phyloP scores from a whole-genome alignment of 2,329 filamentous ascomycete genomes.

The Colletotrichum sublineola region DNA sequence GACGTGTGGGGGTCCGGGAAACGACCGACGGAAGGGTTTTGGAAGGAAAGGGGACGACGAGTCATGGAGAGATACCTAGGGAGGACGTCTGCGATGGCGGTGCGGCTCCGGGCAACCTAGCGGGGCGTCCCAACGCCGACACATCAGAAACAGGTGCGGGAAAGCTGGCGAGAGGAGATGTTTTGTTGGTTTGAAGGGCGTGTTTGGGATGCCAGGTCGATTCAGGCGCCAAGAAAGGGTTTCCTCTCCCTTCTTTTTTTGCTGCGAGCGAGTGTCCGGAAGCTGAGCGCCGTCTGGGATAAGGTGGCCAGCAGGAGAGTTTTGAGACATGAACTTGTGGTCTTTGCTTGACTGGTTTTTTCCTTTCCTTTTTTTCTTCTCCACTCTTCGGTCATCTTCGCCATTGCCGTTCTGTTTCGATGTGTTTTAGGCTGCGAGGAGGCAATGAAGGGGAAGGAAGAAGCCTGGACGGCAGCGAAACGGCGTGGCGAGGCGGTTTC shows the following conservation, averaged over 20 bases:
- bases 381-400: not conserved
- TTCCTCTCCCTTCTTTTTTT: too few relatives aligned
- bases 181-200: not conserved
- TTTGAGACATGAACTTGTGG: conserved; percentile 16
- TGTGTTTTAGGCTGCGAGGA: not conserved
- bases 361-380: not conserved
- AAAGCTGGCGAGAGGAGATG: not conserved
- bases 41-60: not conserved
- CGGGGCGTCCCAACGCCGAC: not conserved
- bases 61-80: not conserved
- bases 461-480: not conserved
- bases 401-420: not conserved
- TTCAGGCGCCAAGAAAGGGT: not conserved
- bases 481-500: not conserved
- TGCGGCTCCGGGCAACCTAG: not conserved
- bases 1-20: not conserved
- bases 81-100: not conserved
- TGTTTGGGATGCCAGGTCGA: conserved; percentile 1
- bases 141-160: not conserved
- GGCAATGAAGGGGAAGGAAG: not conserved
- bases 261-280: too few relatives aligned
- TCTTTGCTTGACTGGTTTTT: conserved; percentile 1
- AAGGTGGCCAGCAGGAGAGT: not conserved
- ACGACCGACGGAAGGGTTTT: not conserved
- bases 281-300: not conserved